Evolutionary conservation across 495 filamentous ascomycete species (phyloP).

Genomic region (Penicillium fimorum): DNA sequence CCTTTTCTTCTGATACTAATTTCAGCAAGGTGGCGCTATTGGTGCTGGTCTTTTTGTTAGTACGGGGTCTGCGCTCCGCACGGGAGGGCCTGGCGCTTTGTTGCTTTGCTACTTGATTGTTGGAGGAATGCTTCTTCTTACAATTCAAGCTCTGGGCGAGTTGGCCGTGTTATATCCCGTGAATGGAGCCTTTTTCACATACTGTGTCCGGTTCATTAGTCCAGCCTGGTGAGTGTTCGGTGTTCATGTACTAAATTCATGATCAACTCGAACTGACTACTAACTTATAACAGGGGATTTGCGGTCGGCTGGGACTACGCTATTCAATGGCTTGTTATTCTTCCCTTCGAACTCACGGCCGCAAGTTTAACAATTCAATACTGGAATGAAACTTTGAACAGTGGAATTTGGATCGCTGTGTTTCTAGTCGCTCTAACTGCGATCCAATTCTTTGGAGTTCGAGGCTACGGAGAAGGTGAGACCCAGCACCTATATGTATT

Average conservation of each 20-base stretch:
- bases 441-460: conserved; percentile 55
- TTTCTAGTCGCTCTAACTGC: conserved; percentile 48
- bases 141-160: conserved; percentile 67
- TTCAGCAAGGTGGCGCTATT: conserved; percentile 46
- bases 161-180: conserved; percentile 68
- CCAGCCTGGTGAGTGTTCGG: conserved; percentile 46
- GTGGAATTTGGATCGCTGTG: conserved; percentile 63
- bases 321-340: conserved; percentile 62
- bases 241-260: not conserved
- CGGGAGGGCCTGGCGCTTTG: conserved; percentile 44
- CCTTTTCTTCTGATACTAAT: not conserved
- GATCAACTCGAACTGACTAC: no score
- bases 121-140: conserved; percentile 53
- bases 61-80: conserved; percentile 42
- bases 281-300: conserved; percentile 37
- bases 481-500: no score
- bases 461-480: conserved; percentile 70
- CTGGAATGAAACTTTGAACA: conserved; percentile 59
- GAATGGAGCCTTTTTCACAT: conserved; percentile 61
- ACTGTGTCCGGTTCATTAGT: conserved; percentile 55
- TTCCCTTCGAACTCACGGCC: conserved; percentile 69
- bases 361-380: conserved; percentile 74
- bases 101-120: conserved; percentile 50
- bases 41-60: conserved; percentile 55
- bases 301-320: conserved; percentile 67